Percentiles rank a stretch among this genome's conserved stretches.
Conservation (phyloP, 768 basidiomycete genomes). For the Mycena kentingensis region DNA sequence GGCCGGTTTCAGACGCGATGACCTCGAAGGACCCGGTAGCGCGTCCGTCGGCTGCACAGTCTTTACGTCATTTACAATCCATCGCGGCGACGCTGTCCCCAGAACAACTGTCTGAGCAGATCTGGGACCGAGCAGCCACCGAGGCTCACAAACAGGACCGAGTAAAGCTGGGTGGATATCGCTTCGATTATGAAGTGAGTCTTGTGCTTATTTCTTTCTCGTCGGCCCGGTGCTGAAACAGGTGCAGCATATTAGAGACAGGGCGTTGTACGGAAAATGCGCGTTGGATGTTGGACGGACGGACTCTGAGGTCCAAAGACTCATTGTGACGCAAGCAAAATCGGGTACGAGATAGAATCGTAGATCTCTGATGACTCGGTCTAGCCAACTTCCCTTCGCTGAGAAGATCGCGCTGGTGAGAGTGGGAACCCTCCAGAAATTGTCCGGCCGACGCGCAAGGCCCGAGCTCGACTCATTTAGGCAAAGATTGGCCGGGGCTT, state of each 20-base stretch:
- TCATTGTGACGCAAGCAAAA: too few relatives aligned
- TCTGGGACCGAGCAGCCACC: conserved; percentile 8
- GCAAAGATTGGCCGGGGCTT: too few relatives aligned
- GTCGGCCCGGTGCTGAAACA: too few relatives aligned
- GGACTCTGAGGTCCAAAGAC: too few relatives aligned
- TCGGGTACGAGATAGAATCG: too few relatives aligned
- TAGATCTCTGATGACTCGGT: too few relatives aligned
- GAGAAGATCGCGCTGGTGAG: too few relatives aligned
- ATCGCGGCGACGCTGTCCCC: conserved; percentile 1
- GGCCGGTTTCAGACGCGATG: conserved; percentile 6
- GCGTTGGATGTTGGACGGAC: too few relatives aligned
- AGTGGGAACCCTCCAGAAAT: too few relatives aligned
- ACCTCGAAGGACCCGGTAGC: conserved; percentile 1
- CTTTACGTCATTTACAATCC: not conserved
- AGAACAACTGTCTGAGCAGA: not conserved
- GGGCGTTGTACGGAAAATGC: not conserved
- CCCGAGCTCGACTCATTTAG: too few relatives aligned
- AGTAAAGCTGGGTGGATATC: conserved; percentile 2
- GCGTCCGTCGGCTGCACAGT: not conserved
- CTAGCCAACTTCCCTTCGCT: too few relatives aligned
- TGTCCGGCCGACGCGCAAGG: too few relatives aligned
- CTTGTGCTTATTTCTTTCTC: not conserved
- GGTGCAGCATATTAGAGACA: not conserved
- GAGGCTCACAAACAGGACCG: not conserved
- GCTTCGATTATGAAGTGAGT: conserved; percentile 2